phyloP scores from a whole-genome alignment of 768 basidiomycete genomes.

The Phaffia tasmanica region DNA sequence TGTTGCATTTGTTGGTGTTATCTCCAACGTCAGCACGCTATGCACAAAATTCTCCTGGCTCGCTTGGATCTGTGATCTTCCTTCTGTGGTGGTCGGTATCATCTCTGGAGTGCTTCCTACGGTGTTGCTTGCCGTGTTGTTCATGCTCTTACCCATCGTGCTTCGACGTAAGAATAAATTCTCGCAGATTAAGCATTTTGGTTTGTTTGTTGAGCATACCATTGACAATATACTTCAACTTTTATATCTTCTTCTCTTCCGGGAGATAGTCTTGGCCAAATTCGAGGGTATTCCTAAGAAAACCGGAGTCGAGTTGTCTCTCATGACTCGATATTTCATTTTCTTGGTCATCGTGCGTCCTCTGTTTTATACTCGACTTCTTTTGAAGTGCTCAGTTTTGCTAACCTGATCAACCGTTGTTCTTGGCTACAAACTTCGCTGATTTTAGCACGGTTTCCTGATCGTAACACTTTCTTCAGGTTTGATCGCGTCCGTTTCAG shows the following conservation, averaged over 20 bases:
- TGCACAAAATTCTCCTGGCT: constrained; percentile 59
- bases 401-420: neutral
- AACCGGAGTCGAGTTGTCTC: constrained; percentile 69
- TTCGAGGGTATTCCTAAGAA: constrained; percentile 85
- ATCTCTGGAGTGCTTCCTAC: constrained; percentile 67
- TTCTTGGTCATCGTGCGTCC: constrained; percentile 77
- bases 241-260: neutral
- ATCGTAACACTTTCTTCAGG: constrained; percentile 78
- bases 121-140: constrained; percentile 73
- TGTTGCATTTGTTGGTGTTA: constrained; percentile 69
- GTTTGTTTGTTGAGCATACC: neutral
- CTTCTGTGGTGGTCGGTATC: constrained; percentile 33
- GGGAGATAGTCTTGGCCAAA: constrained; percentile 50
- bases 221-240: neutral
- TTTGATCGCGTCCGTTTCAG: constrained; percentile 58
- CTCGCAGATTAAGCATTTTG: neutral
- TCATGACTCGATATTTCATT: constrained; percentile 86
- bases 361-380: neutral
- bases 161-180: constrained; percentile 48
- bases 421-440: neutral
- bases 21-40: constrained; percentile 69
- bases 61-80: constrained; percentile 68
- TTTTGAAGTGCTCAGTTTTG: neutral
- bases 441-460: constrained; percentile 77
- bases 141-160: constrained; percentile 77